Evolutionary conservation across 1,139 yeast species (phyloP).

Genomic region (Arxiozyma bovina): DNA sequence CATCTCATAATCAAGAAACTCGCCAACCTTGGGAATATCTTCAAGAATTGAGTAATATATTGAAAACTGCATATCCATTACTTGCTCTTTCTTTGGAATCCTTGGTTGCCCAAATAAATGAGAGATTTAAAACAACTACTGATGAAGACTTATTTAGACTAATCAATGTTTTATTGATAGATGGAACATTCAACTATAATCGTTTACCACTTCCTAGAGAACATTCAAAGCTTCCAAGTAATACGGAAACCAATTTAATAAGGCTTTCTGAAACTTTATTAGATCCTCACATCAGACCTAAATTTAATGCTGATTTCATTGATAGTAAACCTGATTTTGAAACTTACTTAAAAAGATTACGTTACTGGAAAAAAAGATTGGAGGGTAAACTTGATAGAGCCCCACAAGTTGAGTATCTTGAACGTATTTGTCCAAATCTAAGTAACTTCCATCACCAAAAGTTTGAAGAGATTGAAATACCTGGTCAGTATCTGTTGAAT

Average conservation of each 20-base stretch:
- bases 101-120: slow-evolving; percentile 88
- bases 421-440: slow-evolving; percentile 86
- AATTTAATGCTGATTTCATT: slow-evolving; percentile 87
- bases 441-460: slow-evolving; percentile 97
- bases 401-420: slow-evolving; percentile 63
- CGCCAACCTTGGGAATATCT: slow-evolving; percentile 92
- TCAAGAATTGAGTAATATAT: slow-evolving; percentile 88
- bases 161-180: slow-evolving; percentile 84
- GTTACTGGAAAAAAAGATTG: slow-evolving; percentile 88
- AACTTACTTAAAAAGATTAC: slow-evolving; percentile 68
- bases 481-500: slow-evolving; percentile 85
- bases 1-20: slow-evolving; percentile 16
- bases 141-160: slow-evolving; percentile 95
- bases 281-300: slow-evolving; percentile 83
- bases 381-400: slow-evolving; percentile 87
- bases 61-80: slow-evolving; percentile 93
- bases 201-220: slow-evolving; percentile 79
- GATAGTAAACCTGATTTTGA: slow-evolving; percentile 83
- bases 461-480: slow-evolving; percentile 94
- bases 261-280: slow-evolving; percentile 89
- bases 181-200: slow-evolving; percentile 82
- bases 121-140: slow-evolving; percentile 85
- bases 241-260: slow-evolving; percentile 82
- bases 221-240: slow-evolving; percentile 81
- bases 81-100: slow-evolving; percentile 90